Conservation (phyloP, 345 rosid genomes). For the Viola odorata region DNA sequence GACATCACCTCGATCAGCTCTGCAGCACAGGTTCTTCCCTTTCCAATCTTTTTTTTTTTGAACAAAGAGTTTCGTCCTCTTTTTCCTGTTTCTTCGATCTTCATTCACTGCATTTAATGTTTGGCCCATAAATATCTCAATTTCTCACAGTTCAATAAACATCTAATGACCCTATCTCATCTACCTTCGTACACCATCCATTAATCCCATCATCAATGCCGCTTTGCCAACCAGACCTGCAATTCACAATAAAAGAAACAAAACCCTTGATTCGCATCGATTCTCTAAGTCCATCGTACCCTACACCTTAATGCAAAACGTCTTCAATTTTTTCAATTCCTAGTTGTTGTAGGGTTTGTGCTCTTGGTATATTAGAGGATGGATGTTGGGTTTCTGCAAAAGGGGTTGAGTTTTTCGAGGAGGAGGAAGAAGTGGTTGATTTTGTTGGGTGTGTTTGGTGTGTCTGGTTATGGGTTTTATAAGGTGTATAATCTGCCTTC, state of each 20-base stretch:
- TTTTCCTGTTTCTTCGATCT: too few species aligned
- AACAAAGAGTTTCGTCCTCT: too few species aligned
- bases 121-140: too few species aligned
- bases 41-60: too few species aligned
- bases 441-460: slow-evolving; percentile 48
- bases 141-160: too few species aligned
- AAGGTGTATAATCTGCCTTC: slow-evolving; percentile 64
- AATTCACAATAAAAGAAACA: neutral
- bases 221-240: too few species aligned
- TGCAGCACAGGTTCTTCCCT: too few species aligned
- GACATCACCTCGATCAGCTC: too few species aligned
- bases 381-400: slow-evolving; percentile 48
- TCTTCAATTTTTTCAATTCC: slow-evolving; percentile 6
- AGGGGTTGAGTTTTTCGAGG: slow-evolving; percentile 35
- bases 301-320: neutral
- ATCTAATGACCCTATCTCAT: too few species aligned
- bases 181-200: too few species aligned
- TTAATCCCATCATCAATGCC: too few species aligned
- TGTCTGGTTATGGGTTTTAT: slow-evolving; percentile 73
- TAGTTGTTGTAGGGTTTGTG: slow-evolving; percentile 6
- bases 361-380: slow-evolving; percentile 23
- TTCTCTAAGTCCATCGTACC: neutral
- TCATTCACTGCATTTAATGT: too few species aligned
- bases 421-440: slow-evolving; percentile 63
- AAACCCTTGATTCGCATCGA: slow-evolving; percentile 19